Evolutionary conservation across 2,329 filamentous ascomycete species (phyloP), one percentile per base, ranked within the genome.

Genomic region (Berkeleyomyces rouxiae): DNA sequence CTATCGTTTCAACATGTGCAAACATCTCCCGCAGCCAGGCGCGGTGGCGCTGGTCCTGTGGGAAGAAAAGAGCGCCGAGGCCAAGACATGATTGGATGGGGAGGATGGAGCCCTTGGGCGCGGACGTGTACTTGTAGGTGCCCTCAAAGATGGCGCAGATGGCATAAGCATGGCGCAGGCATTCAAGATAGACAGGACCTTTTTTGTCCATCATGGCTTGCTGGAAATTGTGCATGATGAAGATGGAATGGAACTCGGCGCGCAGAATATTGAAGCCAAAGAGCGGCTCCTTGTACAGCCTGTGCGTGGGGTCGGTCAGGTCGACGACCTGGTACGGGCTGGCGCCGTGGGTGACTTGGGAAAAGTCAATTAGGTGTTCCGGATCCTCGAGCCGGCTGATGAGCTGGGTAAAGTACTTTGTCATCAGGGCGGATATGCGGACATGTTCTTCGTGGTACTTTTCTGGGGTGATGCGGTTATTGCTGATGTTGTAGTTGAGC

Each of bases 11-110:
- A 55, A 95, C 78, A 61, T 82, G 75, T 16, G 89, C 90, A 71
- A 95, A 84, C 72, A 88, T 92, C 67, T 81, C 80, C 65, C 90
- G 83, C 66, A 85, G 79, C 91, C 91, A 97, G 77, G 84, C 83
- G 7, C 82, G 81, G 70, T 95, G 84, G 66, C 78, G 82, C 36
- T 76, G 70, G 65, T 95, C 87, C 66, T 83, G 84, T 0, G 87
- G 89, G n/a, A 96, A 74, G 69, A 93, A 93, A 60, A 96, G 76
- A 9, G 82, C 80, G 1, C 87, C 83, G 64, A 96, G 85, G 0
- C 84, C 86, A 43, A 97, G 75, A 67, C 82, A 84, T 10, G 88
- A 83, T 70, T 95, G 90, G 49, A 87, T 82, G 49, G 85, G 80
- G 37, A 95, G 76, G 11, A 92, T 74, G 10, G 82, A 81, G 1